These are phyloP conservation scores for Aspergillus phoenicis DNA, from an alignment of 2,329 filamentous ascomycete genomes.

Conservation along the genomic window DNA sequence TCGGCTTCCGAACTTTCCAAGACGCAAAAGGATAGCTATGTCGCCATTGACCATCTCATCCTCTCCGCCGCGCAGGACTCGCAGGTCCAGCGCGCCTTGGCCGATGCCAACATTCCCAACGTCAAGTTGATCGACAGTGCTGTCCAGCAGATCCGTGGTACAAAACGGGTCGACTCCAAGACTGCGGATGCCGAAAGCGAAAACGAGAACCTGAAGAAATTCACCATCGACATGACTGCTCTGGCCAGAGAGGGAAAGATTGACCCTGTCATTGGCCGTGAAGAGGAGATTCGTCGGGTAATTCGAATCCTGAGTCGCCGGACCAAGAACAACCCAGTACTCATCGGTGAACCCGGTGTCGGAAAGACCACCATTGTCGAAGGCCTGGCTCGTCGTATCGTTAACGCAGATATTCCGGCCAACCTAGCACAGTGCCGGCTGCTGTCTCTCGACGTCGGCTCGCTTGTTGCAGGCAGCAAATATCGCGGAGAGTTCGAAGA, in stretches of 20 bases:
- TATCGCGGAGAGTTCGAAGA: constrained; percentile 99
- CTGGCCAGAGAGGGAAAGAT: constrained; percentile 97
- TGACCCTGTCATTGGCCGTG: constrained; percentile 93
- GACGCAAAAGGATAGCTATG: constrained; percentile 94
- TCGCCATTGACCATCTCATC: constrained; percentile 94
- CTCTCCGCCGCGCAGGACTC: constrained; percentile 78
- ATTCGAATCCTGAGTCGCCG: constrained; percentile 88
- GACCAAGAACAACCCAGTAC: constrained; percentile 97
- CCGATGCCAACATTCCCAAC: constrained; percentile 89
- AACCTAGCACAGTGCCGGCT: constrained; percentile 92
- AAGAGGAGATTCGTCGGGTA: constrained; percentile 91
- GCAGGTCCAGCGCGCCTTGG: constrained; percentile 71
- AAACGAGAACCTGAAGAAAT: constrained; percentile 94
- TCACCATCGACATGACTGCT: constrained; percentile 97
- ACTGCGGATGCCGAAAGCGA: constrained; percentile 89
- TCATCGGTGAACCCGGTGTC: constrained; percentile 97
- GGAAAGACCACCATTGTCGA: constrained; percentile 98
- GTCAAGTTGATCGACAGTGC: constrained; percentile 86
- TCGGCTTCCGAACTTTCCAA: constrained; percentile 88
- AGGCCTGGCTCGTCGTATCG: constrained; percentile 90
- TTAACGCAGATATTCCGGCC: constrained; percentile 94
- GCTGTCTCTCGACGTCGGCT: constrained; percentile 91
- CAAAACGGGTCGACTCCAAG: constrained; percentile 90
- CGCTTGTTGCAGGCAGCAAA: constrained; percentile 94
- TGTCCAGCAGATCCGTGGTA: constrained; percentile 89